A percentile compares a stretch with the other conserved stretches of the same genome.
Conservation (phyloP, 495 filamentous ascomycete genomes). For the Penicillium herquei region DNA sequence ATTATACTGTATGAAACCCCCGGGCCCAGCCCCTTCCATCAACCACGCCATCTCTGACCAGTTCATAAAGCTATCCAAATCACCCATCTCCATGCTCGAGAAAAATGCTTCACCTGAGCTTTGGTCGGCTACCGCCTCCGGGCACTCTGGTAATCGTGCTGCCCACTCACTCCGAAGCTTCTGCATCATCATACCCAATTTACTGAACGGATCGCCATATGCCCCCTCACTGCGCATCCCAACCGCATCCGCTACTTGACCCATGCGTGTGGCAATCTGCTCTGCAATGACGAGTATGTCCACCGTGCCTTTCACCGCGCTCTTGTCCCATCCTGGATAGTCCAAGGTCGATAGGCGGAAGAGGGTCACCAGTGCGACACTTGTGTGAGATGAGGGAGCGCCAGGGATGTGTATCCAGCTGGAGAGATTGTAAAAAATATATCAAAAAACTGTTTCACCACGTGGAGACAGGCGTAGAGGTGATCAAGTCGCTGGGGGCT, state of each 20-base stretch:
- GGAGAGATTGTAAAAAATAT: constrained; percentile 8
- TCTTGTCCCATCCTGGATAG: constrained; percentile 19
- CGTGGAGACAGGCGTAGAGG: constrained; percentile 20
- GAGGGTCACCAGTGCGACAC: constrained; percentile 11
- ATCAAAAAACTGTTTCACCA: constrained; percentile 9
- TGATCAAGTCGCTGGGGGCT: constrained; percentile 8
- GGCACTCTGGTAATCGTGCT: neutral
- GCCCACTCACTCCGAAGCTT: neutral
- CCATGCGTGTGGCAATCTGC: neutral
- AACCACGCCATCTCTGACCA: neutral
- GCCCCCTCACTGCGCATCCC: neutral
- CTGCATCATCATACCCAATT: neutral
- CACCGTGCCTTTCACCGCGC: neutral
- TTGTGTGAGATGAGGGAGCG: constrained; percentile 8
- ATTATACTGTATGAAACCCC: neutral
- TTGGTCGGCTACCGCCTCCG: neutral
- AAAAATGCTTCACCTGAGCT: neutral
- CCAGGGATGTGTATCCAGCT: constrained; percentile 4
- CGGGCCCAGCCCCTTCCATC: neutral
- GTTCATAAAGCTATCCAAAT: neutral
- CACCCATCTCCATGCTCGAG: neutral
- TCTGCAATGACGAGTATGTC: neutral
- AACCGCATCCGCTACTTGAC: neutral
- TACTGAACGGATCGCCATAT: neutral
- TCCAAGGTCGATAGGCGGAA: constrained; percentile 19